Percentiles rank a stretch among this genome's conserved stretches.
Evolutionary conservation across 345 rosid species (phyloP).

Genomic region (Sisymbrium altissimum): DNA sequence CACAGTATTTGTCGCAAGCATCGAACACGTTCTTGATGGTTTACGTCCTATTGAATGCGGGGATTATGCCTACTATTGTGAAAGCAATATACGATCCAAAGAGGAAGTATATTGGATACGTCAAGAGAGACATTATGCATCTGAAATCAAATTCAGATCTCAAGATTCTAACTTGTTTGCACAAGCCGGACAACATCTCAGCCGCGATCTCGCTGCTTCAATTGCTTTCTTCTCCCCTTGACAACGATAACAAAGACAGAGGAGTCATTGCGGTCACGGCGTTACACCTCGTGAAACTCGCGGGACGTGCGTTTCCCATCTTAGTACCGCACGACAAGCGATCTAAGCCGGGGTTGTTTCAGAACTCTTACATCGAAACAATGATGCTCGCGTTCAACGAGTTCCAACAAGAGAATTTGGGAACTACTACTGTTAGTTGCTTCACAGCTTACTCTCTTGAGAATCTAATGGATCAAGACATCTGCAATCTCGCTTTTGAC

Average conservation of each 20-base stretch:
- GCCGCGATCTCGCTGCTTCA: slow-evolving; percentile 34
- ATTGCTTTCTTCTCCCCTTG: slow-evolving; percentile 14
- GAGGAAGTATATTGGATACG: slow-evolving; percentile 45
- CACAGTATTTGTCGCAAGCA: slow-evolving; percentile 19
- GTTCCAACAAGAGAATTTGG: slow-evolving; percentile 32
- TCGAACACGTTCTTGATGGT: slow-evolving; percentile 24
- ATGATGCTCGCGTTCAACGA: slow-evolving; percentile 37
- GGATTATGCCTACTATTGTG: slow-evolving; percentile 33
- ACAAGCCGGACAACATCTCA: slow-evolving; percentile 39
- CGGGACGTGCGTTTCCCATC: slow-evolving; percentile 45
- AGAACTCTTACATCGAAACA: slow-evolving; percentile 32
- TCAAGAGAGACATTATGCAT: slow-evolving; percentile 38
- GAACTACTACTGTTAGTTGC: slow-evolving; percentile 4
- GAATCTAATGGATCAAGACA: slow-evolving; percentile 50
- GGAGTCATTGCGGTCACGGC: slow-evolving; percentile 38
- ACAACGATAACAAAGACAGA: slow-evolving; percentile 27
- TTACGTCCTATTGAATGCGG: slow-evolving; percentile 20
- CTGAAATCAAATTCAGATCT: slow-evolving; percentile 34
- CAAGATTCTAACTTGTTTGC: slow-evolving; percentile 52
- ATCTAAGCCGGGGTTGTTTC: background rate
- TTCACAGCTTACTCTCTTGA: slow-evolving; percentile 45
- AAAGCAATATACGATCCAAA: slow-evolving; percentile 47
- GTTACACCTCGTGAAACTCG: slow-evolving; percentile 49
- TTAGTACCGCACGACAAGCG: slow-evolving; percentile 45
- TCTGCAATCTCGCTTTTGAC: slow-evolving; percentile 47